phyloP scores from a whole-genome alignment of 2,329 filamentous ascomycete species.

The Penicillium sp. region DNA sequence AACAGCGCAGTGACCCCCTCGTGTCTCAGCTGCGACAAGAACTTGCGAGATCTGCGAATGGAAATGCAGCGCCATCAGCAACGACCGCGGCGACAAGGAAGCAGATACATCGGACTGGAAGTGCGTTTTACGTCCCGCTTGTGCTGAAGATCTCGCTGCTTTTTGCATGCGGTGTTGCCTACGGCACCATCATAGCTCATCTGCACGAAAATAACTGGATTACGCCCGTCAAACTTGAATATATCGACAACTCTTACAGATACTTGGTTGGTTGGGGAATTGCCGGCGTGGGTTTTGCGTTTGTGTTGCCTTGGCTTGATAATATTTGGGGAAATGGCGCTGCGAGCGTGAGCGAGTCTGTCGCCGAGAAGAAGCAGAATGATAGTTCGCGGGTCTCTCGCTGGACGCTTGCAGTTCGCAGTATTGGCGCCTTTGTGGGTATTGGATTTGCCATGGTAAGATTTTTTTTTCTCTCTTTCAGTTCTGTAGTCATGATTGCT shows the following conservation, averaged over 20 bases:
- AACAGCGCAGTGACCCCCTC: conserved; percentile 1
- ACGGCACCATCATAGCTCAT: conserved; percentile 76
- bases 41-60: not conserved
- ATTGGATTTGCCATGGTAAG: conserved; percentile 80
- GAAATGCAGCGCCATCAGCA: conserved; percentile 24
- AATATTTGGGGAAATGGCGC: conserved; percentile 61
- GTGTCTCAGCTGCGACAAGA: conserved; percentile 15
- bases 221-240: conserved; percentile 58
- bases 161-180: conserved; percentile 74
- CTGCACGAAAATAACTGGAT: conserved; percentile 67
- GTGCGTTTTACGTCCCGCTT: conserved; percentile 50
- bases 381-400: conserved; percentile 28
- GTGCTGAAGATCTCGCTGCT: conserved; percentile 60
- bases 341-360: conserved; percentile 13
- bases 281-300: conserved; percentile 72
- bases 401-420: conserved; percentile 70
- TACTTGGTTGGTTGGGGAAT: conserved; percentile 81
- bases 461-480: conserved; percentile 18
- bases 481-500: conserved; percentile 13
- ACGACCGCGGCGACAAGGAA: conserved; percentile 2
- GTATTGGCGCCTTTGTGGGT: conserved; percentile 67
- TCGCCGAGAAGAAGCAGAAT: conserved; percentile 15
- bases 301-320: conserved; percentile 80
- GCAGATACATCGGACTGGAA: conserved; percentile 36
- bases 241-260: conserved; percentile 54